Conservation (phyloP, 768 basidiomycete genomes). For the Suillus subluteus region DNA sequence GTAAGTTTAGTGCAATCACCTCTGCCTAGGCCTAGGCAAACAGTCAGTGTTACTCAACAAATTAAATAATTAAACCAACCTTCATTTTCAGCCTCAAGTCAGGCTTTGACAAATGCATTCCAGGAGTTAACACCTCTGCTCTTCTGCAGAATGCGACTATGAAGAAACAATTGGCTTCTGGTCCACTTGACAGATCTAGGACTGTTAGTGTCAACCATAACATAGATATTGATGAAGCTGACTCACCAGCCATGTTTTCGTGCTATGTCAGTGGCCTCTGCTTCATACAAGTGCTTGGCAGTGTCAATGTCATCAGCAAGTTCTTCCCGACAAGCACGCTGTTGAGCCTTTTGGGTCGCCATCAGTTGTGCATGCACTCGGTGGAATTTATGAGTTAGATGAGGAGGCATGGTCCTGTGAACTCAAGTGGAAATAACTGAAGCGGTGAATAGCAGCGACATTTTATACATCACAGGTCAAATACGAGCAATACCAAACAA, state of each 20-base stretch:
- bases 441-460: no score
- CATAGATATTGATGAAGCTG: neutral
- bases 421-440: neutral
- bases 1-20: no score
- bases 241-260: neutral
- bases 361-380: neutral
- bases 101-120: no score
- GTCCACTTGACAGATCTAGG: conserved; percentile 7
- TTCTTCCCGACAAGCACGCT: neutral
- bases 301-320: neutral
- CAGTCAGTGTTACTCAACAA: no score
- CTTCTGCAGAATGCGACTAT: neutral
- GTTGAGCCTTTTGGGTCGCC: neutral
- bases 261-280: neutral
- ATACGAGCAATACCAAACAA: no score
- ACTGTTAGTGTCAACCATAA: neutral
- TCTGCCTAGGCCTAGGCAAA: no score
- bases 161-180: conserved; percentile 6
- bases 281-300: neutral
- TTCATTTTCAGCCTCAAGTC: no score
- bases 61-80: no score
- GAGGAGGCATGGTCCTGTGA: neutral
- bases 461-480: no score
- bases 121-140: neutral
- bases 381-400: neutral